Base-by-base conservation (phyloP, 805 yeast species). In the Kurtzmaniella cleridarum region DNA sequence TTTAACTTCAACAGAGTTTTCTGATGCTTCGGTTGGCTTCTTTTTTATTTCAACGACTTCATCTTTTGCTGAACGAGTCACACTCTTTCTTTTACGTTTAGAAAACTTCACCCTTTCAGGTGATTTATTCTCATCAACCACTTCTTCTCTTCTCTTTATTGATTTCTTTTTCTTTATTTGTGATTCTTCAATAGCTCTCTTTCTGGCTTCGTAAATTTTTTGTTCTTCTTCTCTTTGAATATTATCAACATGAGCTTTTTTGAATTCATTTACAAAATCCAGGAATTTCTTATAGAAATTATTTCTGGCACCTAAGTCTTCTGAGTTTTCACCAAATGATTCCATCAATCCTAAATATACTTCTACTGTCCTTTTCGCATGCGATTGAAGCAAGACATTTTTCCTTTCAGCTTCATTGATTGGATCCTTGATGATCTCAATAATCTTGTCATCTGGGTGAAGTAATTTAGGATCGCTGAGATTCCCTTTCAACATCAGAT, bases 251-350 rank as follows among this genome's bases (percentile, higher is more conserved):
- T 82, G 82, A 1, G 91, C 96, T 51, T 76, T 81, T 55, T 83
- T 79, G 62, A 84, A 95, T 51, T 87, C 95, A 29, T 66, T 66
- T 1, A 86, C 76, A 58, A 93, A 93, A 38, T 78, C 76, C n/a
- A 84, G 73, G 60, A 93, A 84, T 57, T 87, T 86, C 44, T 67
- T 71, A 55, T 91, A 87, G 51, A 93, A 91, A 0, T 79, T 64
- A 43, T 77, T 75, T 39, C 82, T 75, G 13, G 90, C 76, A 47
- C 71, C 68, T 29, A 75, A 66, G 57, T 91, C 97, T 7, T 58
- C 62, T 1, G 84, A 72, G 56, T 87, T 95, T 60, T 93, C 98
- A n/a, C 97, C 98, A 55, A 86, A 93, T 49, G 76, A 79, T 45
- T 73, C 73, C 95, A 93, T 83, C 45, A 89, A 66, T 27, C 73